Base-by-base conservation (phyloP, 1,139 yeast species). In the Debaryomyces robertsiae region DNA sequence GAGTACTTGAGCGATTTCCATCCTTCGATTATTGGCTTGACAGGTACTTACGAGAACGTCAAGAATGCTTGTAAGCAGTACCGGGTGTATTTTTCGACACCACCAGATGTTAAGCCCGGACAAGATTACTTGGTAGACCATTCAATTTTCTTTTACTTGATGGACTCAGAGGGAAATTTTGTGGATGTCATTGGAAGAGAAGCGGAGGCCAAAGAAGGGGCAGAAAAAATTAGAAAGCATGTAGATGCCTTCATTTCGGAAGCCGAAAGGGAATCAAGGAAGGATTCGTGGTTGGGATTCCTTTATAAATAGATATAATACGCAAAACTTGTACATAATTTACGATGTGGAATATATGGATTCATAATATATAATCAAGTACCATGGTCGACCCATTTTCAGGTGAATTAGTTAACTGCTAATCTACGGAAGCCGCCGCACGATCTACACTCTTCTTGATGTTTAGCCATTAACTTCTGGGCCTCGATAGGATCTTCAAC, bases 61-160 rank as follows among this genome's bases (percentile, higher is more conserved):
- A 91, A 89, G 65, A 76, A 79, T 48, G 77, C 84, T 39, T 93
- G 98, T 69, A 90, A 88, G 61, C 80, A 82, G 51, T 93, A 81
- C 67, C 77, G 98, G 51, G 98, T 93, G 6, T 93, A 91, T 64
- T 93, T 93, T 62, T 88, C 96, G 9, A 93, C 98, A 1, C 98
- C 98, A 2, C 89, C 94, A 27, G 80, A 89, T 58, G 84, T 89
- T 38, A 87, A 90, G 60, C 93, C 96, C 0, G 98, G 97, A 23
- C 96, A 93, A 63, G 97, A 93, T 54, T 93, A 93, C 60, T 76
- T 93, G 49, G 98, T 93, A 14, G 98, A 93, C 60, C 98, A 93
- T 64, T 89, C 97, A 6, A 91, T 93, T 45, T 93, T 91, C 77
- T 91, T 90, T 65, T 93, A 93, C 59, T 73, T 93, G 52, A 89